These are phyloP conservation scores for Entomortierella lignicola DNA, from an alignment of 192 early-diverging fungal genomes.

Conservation along the genomic window DNA sequence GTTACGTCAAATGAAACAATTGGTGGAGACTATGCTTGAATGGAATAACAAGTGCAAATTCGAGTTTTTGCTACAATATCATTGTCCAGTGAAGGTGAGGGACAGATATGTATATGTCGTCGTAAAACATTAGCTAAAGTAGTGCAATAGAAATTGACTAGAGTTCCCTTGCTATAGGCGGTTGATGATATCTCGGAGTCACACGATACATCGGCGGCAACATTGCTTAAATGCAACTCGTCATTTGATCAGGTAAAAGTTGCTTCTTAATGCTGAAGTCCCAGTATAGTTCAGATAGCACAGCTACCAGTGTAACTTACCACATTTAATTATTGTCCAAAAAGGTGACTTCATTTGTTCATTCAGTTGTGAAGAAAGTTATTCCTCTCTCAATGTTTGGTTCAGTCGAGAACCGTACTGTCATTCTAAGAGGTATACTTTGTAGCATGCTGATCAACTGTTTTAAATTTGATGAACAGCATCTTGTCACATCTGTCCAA, in stretches of 20 bases:
- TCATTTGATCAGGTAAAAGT: constrained; percentile 28
- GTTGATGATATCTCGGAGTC: constrained; percentile 9
- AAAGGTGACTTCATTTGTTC: constrained; percentile 62
- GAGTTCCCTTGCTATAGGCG: not conserved
- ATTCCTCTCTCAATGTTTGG: constrained; percentile 77
- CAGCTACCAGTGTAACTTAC: not conserved
- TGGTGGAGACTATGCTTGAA: constrained; percentile 57
- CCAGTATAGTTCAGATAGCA: not conserved
- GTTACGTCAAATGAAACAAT: constrained; percentile 24
- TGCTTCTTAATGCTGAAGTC: too few relatives aligned
- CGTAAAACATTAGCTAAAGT: not conserved
- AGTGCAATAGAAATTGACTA: not conserved
- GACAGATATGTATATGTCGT: constrained; percentile 8
- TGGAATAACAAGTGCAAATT: constrained; percentile 57
- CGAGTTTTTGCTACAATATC: constrained; percentile 54
- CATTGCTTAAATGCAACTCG: constrained; percentile 3
- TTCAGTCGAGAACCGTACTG: constrained; percentile 62
- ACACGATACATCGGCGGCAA: constrained; percentile 3
- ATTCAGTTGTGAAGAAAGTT: constrained; percentile 60
- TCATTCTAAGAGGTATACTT: constrained; percentile 59
- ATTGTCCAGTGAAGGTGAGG: constrained; percentile 63
- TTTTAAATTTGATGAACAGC: too few relatives aligned
- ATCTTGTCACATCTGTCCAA: too few relatives aligned
- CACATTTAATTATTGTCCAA: not conserved
- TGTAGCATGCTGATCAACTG: not conserved